Conservation (phyloP, 2,329 filamentous ascomycete species). For the Colletotrichum falcatum region DNA sequence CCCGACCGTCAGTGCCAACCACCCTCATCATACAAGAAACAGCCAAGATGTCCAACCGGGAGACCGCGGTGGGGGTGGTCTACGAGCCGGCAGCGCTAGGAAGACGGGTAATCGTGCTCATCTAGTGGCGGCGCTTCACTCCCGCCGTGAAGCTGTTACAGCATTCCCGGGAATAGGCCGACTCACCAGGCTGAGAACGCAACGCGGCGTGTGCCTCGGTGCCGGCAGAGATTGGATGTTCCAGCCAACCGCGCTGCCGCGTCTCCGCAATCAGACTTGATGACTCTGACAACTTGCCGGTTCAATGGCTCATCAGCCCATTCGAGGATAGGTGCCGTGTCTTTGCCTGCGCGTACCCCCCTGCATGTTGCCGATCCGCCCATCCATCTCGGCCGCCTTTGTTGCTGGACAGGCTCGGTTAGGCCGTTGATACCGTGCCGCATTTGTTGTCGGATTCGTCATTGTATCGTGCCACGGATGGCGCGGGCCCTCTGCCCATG, state of each 20-base stretch:
- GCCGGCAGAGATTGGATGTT: not conserved
- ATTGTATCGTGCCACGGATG: not conserved
- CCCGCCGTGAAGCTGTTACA: not conserved
- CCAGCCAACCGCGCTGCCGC: no score
- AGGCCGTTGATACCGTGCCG: no score
- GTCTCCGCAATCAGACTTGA: not conserved
- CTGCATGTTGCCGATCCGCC: slow-evolving; percentile 17
- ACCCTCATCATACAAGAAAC: not conserved
- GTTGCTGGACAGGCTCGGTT: not conserved
- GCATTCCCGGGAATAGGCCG: not conserved
- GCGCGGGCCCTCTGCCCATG: not conserved
- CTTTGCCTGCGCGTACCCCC: not conserved
- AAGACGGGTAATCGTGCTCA: not conserved
- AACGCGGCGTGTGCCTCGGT: not conserved
- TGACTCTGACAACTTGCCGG: not conserved
- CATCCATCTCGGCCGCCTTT: not conserved
- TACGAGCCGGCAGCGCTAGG: not conserved
- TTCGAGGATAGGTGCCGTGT: not conserved
- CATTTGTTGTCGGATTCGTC: slow-evolving; percentile 3
- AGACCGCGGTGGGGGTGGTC: no score
- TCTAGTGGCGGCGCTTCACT: no score
- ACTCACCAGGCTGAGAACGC: not conserved
- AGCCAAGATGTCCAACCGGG: not conserved
- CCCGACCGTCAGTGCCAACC: not conserved
- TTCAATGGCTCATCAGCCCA: not conserved